Evolutionary conservation across 257 asterid genomes (phyloP), one percentile per base, ranked within the genome.

Genomic region (Plantago elongata): DNA sequence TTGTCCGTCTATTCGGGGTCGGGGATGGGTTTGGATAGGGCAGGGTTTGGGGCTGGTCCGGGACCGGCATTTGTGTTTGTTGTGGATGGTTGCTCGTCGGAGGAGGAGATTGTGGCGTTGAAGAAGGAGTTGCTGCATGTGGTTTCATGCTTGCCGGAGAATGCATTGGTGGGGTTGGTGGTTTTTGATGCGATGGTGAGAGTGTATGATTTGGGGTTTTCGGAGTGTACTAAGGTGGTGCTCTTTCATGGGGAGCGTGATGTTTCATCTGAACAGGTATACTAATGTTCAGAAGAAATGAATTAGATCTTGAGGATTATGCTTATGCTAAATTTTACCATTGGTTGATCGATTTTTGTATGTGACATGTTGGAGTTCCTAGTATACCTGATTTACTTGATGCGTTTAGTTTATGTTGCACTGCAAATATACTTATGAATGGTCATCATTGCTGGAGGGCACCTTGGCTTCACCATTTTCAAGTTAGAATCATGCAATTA

Each of bases 11-110:
- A 72, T 73, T 68, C 83, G 9, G 16, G 81, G 59, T 72, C 81
- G 14, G 69, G 66, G 51, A 47, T 66, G 10, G 81, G 82, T 45
- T 67, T 54, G 59, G 95, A 79, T 45, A 68, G 70, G 11, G 55
- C 44, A 62, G 87, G 69, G 45, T 61, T 59, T 14, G 22, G 59
- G 77, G 56, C 62, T 13, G 80, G 85, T 11, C 17, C 48, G 8
- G 93, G 94, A 37, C 95, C 88, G 10, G 89, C 91, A 4, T 81
- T 92, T 71, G 95, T 89, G 80, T 85, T 92, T 54, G 95, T 89
- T 13, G 94, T 92, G 74, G 99, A 92, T 75, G 78, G 76, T 40
- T 84, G 90, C 69, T 68, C 88, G 0, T 54, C 80, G 13, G 87
- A 80, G 69, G 91, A 77, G 74, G 99, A 89, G 69, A 74, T 89